Base-by-base conservation (phyloP, 371 early-diverging fungal genomes). In the Mucor ambiguus region DNA sequence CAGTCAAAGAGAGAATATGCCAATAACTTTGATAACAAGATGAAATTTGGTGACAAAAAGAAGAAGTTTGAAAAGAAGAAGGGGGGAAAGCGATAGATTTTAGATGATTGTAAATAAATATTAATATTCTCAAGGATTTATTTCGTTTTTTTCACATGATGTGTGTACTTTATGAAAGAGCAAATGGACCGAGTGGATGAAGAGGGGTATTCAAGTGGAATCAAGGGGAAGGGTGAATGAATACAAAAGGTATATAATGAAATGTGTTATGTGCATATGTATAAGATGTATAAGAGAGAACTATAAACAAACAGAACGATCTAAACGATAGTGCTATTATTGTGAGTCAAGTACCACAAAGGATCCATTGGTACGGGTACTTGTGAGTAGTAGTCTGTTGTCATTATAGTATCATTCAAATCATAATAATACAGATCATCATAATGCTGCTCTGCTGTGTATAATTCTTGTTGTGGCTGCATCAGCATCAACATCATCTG, bases 1-100 rank as follows among this genome's bases (percentile, higher is more conserved):
- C 70, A 70, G 30, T 49, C 70, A 16, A 69, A 70, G 41, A 52
- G 54, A 49, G 63, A 63, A n/a, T 41, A 58, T 63, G 63, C 63
- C 33, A 63, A 63, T 12, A 68, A 38, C n/a, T 63, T 68, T 58
- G 70, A 66, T 3, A 26, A 59, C 24, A 58, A 66, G 41, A 66
- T 58, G 55, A 64, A 61, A 20, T 60, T 30, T 24, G 63, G 37
- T 22, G 64, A 68, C 14, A 49, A 52, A n/a, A 58, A 49, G 37
- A 63, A 68, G 46, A 43, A 38, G 20, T 38, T 41, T 63, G 64
- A 63, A 43, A 60, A 43, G 52, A 61, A 49, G 28, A 55, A 61
- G 41, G 43, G 62, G 18, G 62, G 62, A 37, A 62, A 62, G 32
- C 52, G 62, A 52, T 62, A 62, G 49, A 60, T 35, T 58, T 55